Conservation (phyloP, 805 yeast species). For the Isabelozyma gotoi region DNA sequence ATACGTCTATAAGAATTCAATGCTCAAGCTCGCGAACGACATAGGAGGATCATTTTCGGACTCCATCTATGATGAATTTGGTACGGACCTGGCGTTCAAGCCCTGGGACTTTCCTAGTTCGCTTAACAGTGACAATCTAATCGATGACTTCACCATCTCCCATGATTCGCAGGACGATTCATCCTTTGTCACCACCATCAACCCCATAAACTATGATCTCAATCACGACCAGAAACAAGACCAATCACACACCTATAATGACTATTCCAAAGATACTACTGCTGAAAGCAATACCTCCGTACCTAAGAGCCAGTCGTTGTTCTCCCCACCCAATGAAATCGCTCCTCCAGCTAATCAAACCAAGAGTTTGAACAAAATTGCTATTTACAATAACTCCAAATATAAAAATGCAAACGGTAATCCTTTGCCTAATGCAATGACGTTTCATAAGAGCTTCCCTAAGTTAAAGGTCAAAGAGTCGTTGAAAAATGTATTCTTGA, state of each 20-base stretch:
- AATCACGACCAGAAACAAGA: neutral
- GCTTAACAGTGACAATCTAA: neutral
- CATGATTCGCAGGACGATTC: neutral
- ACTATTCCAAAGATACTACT: neutral
- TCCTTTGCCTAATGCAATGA: constrained; percentile 22
- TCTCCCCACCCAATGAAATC: neutral
- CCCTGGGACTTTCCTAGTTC: neutral
- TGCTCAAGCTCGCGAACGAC: constrained; percentile 1
- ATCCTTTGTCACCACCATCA: neutral
- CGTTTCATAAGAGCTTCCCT: constrained; percentile 9
- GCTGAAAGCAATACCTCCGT: neutral
- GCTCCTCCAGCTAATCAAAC: neutral
- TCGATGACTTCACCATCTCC: neutral
- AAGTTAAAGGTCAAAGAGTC: constrained; percentile 7
- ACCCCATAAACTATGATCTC: neutral
- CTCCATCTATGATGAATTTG: neutral
- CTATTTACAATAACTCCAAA: neutral
- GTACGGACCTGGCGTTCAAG: neutral
- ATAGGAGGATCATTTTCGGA: neutral
- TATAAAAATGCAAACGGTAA: neutral
- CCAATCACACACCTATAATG: neutral
- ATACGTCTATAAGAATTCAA: neutral
- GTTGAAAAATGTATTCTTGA: constrained; percentile 13
- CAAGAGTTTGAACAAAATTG: neutral
- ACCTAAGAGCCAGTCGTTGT: neutral